These are phyloP conservation scores for Paraglomus brasilianum DNA, from an alignment of 192 early-diverging fungal species.

Conservation along the genomic window DNA sequence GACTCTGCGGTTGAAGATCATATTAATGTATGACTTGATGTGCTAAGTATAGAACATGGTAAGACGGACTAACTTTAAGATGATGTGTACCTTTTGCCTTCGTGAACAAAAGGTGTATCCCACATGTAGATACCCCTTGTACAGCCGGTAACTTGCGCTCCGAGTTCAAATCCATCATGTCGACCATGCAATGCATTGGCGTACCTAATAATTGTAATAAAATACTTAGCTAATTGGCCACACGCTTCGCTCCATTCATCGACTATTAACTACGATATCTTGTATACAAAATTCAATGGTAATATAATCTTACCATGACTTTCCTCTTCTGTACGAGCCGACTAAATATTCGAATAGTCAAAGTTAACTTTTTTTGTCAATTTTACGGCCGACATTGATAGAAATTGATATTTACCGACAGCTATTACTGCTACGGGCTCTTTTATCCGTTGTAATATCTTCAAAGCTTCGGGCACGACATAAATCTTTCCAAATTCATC, in stretches of 20 bases:
- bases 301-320: too few relatives aligned
- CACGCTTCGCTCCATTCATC: too few relatives aligned
- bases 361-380: too few relatives aligned
- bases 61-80: too few relatives aligned
- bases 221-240: too few relatives aligned
- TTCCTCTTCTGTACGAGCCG: too few relatives aligned
- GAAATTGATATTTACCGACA: neutral
- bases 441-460: constrained; percentile 15
- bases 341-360: too few relatives aligned
- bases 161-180: constrained; percentile 26
- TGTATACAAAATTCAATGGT: too few relatives aligned
- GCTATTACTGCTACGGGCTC: constrained; percentile 18
- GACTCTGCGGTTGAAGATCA: neutral
- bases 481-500: neutral
- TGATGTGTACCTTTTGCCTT: neutral
- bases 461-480: neutral
- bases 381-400: too few relatives aligned
- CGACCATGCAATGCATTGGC: constrained; percentile 21
- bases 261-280: too few relatives aligned
- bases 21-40: too few relatives aligned
- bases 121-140: constrained; percentile 29
- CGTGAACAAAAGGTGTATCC: constrained; percentile 10
- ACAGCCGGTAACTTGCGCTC: constrained; percentile 14
- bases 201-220: neutral
- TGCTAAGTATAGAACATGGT: too few relatives aligned